Conservation (phyloP, 192 early-diverging fungal species). For the Coemansia guatemalensis region DNA sequence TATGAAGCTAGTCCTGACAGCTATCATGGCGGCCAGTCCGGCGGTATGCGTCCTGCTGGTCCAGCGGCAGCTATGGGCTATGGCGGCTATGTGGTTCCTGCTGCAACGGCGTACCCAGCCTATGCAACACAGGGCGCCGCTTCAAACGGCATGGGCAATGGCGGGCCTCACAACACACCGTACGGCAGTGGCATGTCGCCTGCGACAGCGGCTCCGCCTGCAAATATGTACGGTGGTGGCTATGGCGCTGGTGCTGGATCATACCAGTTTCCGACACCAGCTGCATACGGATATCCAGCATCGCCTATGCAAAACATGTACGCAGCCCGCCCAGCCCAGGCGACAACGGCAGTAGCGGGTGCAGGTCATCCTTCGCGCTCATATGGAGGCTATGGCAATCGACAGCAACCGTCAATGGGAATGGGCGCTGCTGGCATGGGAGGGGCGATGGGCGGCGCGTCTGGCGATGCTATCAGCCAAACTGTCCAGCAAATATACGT, state of each 20-base stretch:
- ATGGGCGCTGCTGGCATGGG: constrained; percentile 10
- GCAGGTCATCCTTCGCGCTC: constrained; percentile 14
- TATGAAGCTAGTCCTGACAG: constrained; percentile 12
- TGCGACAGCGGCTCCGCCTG: constrained; percentile 9
- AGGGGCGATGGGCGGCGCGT: constrained; percentile 5
- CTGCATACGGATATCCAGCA: constrained; percentile 32
- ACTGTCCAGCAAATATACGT: constrained; percentile 54
- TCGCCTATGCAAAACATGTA: constrained; percentile 30
- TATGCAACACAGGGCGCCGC: constrained; percentile 32
- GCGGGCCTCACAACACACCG: constrained; percentile 11
- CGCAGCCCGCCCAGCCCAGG: constrained; percentile 19
- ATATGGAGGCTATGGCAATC: constrained; percentile 16
- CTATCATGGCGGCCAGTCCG: constrained; percentile 21
- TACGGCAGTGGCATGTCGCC: constrained; percentile 18
- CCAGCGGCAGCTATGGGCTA: constrained; percentile 25
- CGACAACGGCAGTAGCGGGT: not conserved
- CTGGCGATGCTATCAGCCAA: constrained; percentile 19
- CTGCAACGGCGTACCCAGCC: constrained; percentile 20
- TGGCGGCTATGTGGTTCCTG: constrained; percentile 31
- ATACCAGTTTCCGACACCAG: constrained; percentile 37
- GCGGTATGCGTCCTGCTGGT: constrained; percentile 4
- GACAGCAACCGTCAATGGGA: constrained; percentile 18
- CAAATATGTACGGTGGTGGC: constrained; percentile 20
- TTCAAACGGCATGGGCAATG: constrained; percentile 13
- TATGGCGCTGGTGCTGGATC: constrained; percentile 19